Conservation (phyloP, 2,329 filamentous ascomycete species). For the Coniochaeta prunicola region DNA sequence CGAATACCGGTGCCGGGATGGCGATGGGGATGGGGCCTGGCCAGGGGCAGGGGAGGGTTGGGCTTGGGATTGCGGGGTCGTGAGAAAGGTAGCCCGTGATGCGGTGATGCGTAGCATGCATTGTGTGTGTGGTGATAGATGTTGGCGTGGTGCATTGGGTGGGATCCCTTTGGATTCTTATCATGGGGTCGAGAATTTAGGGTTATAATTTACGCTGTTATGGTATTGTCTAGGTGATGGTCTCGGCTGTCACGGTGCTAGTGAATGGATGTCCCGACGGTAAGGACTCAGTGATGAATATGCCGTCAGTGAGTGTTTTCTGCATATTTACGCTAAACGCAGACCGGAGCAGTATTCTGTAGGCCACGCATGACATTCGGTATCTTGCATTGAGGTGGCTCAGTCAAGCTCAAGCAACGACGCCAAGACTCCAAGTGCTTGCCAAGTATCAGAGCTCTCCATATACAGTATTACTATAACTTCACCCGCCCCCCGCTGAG, state of each 20-base stretch:
- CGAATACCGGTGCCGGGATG: constrained; percentile 13
- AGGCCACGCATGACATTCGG: too few relatives aligned
- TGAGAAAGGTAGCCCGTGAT: too few relatives aligned
- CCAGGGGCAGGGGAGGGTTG: constrained; percentile 30
- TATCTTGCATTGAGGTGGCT: neutral
- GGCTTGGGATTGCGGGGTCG: constrained; percentile 45
- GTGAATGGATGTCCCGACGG: neutral
- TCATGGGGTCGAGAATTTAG: neutral
- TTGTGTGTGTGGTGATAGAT: neutral
- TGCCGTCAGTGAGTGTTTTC: too few relatives aligned
- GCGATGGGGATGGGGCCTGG: neutral
- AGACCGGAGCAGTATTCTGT: neutral
- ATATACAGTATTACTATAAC: constrained; percentile 37
- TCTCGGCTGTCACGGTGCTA: neutral
- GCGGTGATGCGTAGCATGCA: neutral
- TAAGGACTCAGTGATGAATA: too few relatives aligned
- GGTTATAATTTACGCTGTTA: neutral
- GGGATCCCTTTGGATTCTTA: neutral
- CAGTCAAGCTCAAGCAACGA: too few relatives aligned
- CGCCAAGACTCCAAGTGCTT: too few relatives aligned
- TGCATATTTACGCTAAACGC: too few relatives aligned
- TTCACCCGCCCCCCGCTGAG: constrained; percentile 63
- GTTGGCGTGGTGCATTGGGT: neutral
- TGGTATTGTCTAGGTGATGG: neutral
- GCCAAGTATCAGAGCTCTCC: too few relatives aligned